Evolutionary conservation across 1,139 yeast genomes (phyloP), one percentile per base, ranked within the genome.

Genomic region (Taphrina communis): DNA sequence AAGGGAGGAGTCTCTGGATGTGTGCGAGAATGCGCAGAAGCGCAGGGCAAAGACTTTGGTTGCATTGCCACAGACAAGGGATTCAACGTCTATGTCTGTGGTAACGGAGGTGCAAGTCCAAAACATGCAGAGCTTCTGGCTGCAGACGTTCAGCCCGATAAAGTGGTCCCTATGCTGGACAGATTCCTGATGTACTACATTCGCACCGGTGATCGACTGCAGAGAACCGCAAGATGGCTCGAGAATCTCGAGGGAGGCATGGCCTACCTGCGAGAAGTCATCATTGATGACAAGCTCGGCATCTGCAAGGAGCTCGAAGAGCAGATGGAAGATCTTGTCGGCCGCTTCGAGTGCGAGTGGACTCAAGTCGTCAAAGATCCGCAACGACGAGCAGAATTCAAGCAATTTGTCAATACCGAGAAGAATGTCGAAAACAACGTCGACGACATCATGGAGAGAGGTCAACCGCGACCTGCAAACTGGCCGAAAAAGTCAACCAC

Each of bases 1-100:
- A 78, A 78, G 69, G 80, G 80, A 51, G 80, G 79, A 59, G 79
- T 78, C 12, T 75, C 78, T 25, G 80, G 80, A 8, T 78, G 80
- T 72, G 76, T 78, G 48, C 73, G 80, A 36, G 80, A 78, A 63
- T 78, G 79, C 71, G 80, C 80, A 8, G 80, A 78, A 65, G 77
- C 77, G 66, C 80, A 78, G 69, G 76, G 77, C 21, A 78, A 78
- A 67, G 80, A 78, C 69, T 78, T 78, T 70, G 78, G 78, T 6
- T 72, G 76, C 3, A 76, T 78, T 70, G 77, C 78, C 25, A 77
- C 75, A 9, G 76, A 75, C 65, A 75, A 76, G 63, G 79, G 80
- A 0, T 78, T 73, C 71, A 77, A 76, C 67, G 78, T 78, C 36
- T 78, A 71, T 67, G 80, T 78, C 46, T 79, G 80, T 17, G 80